Evolutionary conservation across 2,329 filamentous ascomycete genomes (phyloP).

Genomic region (Diaporthe destruens): DNA sequence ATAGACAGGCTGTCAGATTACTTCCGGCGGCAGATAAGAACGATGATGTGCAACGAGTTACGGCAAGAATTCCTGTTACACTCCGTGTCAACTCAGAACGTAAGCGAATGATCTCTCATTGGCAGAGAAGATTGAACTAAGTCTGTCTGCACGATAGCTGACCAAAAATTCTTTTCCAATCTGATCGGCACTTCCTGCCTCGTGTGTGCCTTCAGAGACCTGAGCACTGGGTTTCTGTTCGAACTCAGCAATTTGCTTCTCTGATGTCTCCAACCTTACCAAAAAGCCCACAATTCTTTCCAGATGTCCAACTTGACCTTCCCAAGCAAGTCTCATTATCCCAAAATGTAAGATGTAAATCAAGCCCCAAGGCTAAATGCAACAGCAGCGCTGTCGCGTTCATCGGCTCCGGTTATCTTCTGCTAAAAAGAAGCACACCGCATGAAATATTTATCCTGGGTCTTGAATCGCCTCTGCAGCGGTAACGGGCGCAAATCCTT

Average conservation of each 20-base stretch:
- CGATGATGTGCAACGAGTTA: background rate
- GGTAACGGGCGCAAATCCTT: too few species aligned
- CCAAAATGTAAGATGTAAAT: background rate
- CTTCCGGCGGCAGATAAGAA: constrained; percentile 4
- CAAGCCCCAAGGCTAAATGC: background rate
- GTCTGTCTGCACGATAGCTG: too few species aligned
- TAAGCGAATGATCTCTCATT: background rate
- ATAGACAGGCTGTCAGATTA: background rate
- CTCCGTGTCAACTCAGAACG: background rate
- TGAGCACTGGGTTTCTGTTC: background rate
- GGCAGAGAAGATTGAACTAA: background rate
- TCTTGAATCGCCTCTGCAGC: background rate
- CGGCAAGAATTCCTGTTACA: background rate
- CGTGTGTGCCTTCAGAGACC: background rate
- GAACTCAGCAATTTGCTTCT: background rate
- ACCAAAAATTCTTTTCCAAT: background rate
- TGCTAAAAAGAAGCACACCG: background rate
- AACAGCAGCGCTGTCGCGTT: background rate
- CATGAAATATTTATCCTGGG: background rate
- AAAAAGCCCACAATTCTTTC: background rate
- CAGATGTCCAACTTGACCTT: background rate
- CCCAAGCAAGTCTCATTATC: background rate
- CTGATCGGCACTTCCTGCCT: background rate
- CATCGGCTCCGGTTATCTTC: background rate
- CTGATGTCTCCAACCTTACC: too few species aligned